Evolutionary conservation across 1,139 yeast species (phyloP).

Genomic region (Magnusiomyces tetraspermus): DNA sequence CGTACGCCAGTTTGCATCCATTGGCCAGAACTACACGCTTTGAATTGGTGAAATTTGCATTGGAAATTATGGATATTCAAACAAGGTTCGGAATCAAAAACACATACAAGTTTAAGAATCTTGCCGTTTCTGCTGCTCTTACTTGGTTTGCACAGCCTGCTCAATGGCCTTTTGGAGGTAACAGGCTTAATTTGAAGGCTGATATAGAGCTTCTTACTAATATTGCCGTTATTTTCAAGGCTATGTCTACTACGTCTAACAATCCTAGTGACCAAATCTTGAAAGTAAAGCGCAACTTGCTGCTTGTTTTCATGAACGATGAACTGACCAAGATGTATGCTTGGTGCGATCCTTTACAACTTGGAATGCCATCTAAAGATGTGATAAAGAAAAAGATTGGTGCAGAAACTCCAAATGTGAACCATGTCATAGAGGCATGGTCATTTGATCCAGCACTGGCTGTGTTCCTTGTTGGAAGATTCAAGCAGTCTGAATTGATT

Average conservation of each 20-base stretch:
- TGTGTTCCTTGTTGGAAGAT: conserved; percentile 56
- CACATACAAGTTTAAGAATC: conserved; percentile 39
- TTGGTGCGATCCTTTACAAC: conserved; percentile 68
- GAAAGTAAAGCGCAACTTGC: conserved; percentile 39
- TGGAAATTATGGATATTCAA: conserved; percentile 55
- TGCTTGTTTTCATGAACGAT: conserved; percentile 58
- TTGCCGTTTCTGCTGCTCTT: conserved; percentile 57
- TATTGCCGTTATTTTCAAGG: conserved; percentile 17
- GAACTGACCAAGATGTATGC: conserved; percentile 65
- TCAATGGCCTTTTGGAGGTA: conserved; percentile 79
- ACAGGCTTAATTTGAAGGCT: conserved; percentile 58
- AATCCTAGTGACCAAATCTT: conserved; percentile 1
- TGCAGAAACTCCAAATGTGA: conserved; percentile 16
- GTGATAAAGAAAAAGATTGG: conserved; percentile 18
- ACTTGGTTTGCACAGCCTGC: conserved; percentile 66
- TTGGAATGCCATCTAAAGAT: conserved; percentile 31
- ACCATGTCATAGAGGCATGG: conserved; percentile 46
- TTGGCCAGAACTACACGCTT: conserved; percentile 65
- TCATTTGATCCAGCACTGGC: conserved; percentile 64
- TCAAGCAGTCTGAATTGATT: conserved; percentile 31
- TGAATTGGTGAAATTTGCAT: conserved; percentile 60
- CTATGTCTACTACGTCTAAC: conserved; percentile 11
- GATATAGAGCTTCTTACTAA: conserved; percentile 48
- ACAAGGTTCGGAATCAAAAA: conserved; percentile 28
- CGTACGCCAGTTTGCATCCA: conserved; percentile 69